phyloP scores from a whole-genome alignment of 768 basidiomycete genomes.

The Austroboletus eburneus region DNA sequence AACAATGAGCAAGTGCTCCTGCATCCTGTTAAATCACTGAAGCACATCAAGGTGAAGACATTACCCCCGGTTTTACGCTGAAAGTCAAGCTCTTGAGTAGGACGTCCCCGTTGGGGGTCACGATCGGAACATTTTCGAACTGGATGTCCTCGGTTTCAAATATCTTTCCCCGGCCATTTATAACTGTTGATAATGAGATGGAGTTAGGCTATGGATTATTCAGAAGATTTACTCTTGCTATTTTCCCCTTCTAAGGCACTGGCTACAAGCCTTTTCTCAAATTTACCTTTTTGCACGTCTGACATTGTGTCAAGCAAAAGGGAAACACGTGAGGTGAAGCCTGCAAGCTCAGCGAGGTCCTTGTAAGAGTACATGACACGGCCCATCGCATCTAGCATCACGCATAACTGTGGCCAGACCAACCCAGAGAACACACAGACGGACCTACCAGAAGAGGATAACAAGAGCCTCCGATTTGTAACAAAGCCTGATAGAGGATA shows the following conservation, averaged over 20 bases:
- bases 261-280: slow-evolving; percentile 83
- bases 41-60: slow-evolving; percentile 1
- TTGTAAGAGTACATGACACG: slow-evolving; percentile 98
- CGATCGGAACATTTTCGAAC: slow-evolving; percentile 91
- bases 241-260: slow-evolving; percentile 71
- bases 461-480: slow-evolving; percentile 85
- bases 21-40: background rate
- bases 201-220: background rate
- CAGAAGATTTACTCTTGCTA: slow-evolving; percentile 54
- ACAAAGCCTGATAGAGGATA: slow-evolving; percentile 66
- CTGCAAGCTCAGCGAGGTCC: slow-evolving; percentile 92
- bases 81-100: slow-evolving; percentile 83
- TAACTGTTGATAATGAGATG: slow-evolving; percentile 46
- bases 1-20: slow-evolving; percentile 91
- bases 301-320: slow-evolving; percentile 87
- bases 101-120: slow-evolving; percentile 94
- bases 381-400: slow-evolving; percentile 76
- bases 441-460: slow-evolving; percentile 76
- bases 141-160: slow-evolving; percentile 85
- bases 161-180: slow-evolving; percentile 73
- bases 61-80: slow-evolving; percentile 81
- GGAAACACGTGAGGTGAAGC: slow-evolving; percentile 90
- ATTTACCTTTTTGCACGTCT: slow-evolving; percentile 78
- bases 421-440: slow-evolving; percentile 2
- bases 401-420: background rate